Conservation (phyloP, 345 rosid genomes). For the Eucalyptus polyanthemos region DNA sequence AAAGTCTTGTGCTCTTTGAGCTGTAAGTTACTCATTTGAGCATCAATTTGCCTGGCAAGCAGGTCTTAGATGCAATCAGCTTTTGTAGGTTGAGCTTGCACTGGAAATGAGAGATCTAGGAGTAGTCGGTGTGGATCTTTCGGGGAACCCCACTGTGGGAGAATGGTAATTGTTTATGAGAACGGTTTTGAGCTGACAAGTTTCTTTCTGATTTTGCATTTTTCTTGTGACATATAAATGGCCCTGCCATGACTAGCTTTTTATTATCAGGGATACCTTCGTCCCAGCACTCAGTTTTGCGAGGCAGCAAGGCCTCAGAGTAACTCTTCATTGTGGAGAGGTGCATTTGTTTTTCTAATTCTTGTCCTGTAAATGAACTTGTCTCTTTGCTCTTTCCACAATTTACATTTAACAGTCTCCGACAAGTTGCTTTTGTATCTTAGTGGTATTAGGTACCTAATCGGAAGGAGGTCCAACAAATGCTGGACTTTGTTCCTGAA, state of each 20-base stretch:
- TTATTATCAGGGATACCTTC: constrained; percentile 46
- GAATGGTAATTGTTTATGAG: constrained; percentile 42
- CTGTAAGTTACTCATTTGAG: background rate
- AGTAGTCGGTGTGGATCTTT: constrained; percentile 89
- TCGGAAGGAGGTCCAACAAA: constrained; percentile 60
- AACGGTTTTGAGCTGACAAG: background rate
- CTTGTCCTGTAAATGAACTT: background rate
- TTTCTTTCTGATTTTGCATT: background rate
- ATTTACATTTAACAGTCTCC: background rate
- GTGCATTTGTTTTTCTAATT: constrained; percentile 18
- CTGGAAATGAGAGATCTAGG: constrained; percentile 70
- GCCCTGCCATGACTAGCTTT: background rate
- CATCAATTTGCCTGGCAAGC: background rate
- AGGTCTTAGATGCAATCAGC: background rate
- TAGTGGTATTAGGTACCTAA: constrained; percentile 86
- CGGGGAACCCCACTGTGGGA: constrained; percentile 89
- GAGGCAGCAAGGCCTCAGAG: constrained; percentile 54
- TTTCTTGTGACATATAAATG: background rate
- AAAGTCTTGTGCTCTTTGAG: background rate
- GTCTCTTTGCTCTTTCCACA: background rate
- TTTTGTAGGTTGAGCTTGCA: constrained; percentile 75
- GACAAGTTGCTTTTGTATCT: constrained; percentile 15
- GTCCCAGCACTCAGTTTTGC: constrained; percentile 76
- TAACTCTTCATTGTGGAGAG: constrained; percentile 98
- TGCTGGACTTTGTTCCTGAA: constrained; percentile 82